Evolutionary conservation across 2,329 filamentous ascomycete species (phyloP).

Genomic region (Myriosclerotinia duriaeana): DNA sequence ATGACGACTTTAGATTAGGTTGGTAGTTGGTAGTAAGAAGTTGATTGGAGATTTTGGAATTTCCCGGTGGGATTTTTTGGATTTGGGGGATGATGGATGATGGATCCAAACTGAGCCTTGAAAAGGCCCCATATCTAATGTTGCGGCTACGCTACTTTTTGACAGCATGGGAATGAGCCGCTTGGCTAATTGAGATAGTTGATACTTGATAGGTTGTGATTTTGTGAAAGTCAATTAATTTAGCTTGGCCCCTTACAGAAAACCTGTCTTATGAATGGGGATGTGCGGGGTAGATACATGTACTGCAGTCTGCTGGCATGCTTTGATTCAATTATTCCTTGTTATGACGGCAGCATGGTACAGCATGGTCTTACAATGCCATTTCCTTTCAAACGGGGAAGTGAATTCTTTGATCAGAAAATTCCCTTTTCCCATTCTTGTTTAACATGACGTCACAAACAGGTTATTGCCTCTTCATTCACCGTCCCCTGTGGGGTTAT

Average conservation of each 20-base stretch:
- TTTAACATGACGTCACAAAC: slow-evolving; percentile 14
- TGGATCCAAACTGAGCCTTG: too few relatives aligned
- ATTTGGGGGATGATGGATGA: neutral
- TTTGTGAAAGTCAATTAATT: neutral
- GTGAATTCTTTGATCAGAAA: slow-evolving; percentile 7
- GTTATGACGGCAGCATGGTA: slow-evolving; percentile 1
- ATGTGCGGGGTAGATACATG: slow-evolving; percentile 1
- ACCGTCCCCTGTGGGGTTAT: neutral
- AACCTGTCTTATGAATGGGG: slow-evolving; percentile 4
- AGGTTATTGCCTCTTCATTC: slow-evolving; percentile 6
- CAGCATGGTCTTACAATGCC: neutral
- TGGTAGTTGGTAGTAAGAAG: neutral
- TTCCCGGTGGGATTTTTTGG: neutral
- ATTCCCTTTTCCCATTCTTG: neutral
- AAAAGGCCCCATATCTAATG: too few relatives aligned
- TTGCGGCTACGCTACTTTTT: neutral
- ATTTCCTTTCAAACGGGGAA: neutral
- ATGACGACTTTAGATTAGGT: slow-evolving; percentile 21
- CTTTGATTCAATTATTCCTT: slow-evolving; percentile 6
- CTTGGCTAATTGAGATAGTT: neutral
- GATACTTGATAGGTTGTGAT: neutral
- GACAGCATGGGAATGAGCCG: neutral
- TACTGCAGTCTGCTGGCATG: slow-evolving; percentile 7
- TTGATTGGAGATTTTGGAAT: neutral
- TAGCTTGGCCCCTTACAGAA: slow-evolving; percentile 18